Evolutionary conservation across 306 rosid species (phyloP).

Genomic region (Crataegus laevigata): DNA sequence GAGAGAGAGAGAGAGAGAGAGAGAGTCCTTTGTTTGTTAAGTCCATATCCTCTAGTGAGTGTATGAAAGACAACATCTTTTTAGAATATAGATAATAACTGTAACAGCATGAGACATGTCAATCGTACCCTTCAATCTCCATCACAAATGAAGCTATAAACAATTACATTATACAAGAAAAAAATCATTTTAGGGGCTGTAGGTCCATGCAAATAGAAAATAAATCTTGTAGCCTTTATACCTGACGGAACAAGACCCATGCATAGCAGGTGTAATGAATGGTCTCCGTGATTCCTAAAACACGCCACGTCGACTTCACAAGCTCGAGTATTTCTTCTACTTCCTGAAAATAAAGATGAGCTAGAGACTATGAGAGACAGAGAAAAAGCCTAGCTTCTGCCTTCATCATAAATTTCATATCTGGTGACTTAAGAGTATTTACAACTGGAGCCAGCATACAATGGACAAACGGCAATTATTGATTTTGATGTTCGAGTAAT

Average conservation of each 20-base stretch:
- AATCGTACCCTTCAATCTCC: not conserved
- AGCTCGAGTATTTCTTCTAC: conserved; percentile 96
- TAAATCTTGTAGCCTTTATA: conserved; percentile 18
- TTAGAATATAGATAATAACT: not conserved
- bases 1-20: not conserved
- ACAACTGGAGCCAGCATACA: not conserved
- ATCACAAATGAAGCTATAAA: not conserved
- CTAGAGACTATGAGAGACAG: not conserved
- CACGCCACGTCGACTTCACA: conserved; percentile 94
- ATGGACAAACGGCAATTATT: not conserved
- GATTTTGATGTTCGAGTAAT: not conserved
- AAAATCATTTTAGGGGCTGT: not conserved
- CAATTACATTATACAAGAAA: not conserved
- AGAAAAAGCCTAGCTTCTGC: not conserved
- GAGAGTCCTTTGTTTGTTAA: not conserved
- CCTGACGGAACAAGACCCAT: conserved; percentile 98
- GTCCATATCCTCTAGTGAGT: not conserved
- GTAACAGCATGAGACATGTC: not conserved
- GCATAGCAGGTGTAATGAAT: conserved; percentile 88
- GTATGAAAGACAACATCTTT: not conserved
- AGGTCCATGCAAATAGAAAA: not conserved
- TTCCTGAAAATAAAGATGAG: conserved; percentile 58
- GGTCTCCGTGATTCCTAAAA: conserved; percentile 94
- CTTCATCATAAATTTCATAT: not conserved
- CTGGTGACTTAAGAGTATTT: not conserved